Base-by-base conservation (phyloP, 2,329 filamentous ascomycete genomes). In the Xylariaceae sp. region DNA sequence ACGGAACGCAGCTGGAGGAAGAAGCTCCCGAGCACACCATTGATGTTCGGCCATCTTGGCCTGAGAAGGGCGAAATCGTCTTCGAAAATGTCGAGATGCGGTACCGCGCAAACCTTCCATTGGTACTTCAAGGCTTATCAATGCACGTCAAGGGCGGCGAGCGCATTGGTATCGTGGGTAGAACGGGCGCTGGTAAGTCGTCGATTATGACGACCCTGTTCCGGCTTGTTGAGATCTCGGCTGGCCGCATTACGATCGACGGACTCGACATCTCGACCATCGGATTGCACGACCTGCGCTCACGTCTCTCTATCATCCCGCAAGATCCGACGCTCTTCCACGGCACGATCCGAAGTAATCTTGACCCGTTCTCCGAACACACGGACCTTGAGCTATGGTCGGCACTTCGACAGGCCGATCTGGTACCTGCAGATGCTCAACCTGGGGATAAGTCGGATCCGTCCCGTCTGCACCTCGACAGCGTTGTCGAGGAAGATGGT, bases 401-500 rank as follows among this genome's bases (percentile, higher is more conserved):
- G 1, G 86, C 86, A 1, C 73, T 93, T 1, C 82, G 86, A 2
- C 85, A 91, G 60, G 85, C 87, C 2, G 85, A 89, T 65, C 74
- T 93, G 2, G 79, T 89, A 2, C 67, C 76, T 3, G 66, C 66
- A 2, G 75, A 81, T 11, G 69, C 74, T 37, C 63, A 67, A 10
- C 67, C 75, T 44, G 66, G 69, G n/a, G 63, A 64, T 19, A 55
- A 64, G 35, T n/a, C n/a, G n/a, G 62, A 56, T 38, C 37, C 49
- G 3, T 32, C 67, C 8, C 82, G 86, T 45, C 86, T 95, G 49
- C 83, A 89, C 54, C 83, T 98, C 19, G 92, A 97, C 67, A 85
- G 79, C 14, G 61, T 81, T 2, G 92, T 97, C 2, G 90, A 96
- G 57, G 93, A 97, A 63, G 92, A 96, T 69, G 93, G 93, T 0